A percentile compares a stretch with the other conserved stretches of the same genome.
phyloP scores from a whole-genome alignment of 2,329 filamentous ascomycete genomes.

The Cladosporium phlei region DNA sequence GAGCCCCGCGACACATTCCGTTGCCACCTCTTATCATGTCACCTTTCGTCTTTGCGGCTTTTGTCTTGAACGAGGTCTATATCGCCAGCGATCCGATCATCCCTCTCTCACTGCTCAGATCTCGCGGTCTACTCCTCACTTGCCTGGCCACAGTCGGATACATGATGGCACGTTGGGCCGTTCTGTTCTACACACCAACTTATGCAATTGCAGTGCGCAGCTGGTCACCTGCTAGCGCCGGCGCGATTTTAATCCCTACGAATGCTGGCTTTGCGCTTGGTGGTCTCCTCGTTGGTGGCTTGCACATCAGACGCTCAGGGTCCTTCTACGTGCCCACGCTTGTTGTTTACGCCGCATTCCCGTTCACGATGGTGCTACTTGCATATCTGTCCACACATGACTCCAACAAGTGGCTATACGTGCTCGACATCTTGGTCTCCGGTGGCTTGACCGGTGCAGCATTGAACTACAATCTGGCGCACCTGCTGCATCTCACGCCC shows the following conservation, averaged over 20 bases:
- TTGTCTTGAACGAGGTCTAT: constrained; percentile 59
- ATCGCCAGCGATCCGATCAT: constrained; percentile 67
- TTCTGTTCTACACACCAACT: constrained; percentile 76
- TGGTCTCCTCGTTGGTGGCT: constrained; percentile 65
- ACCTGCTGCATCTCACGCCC: constrained; percentile 67
- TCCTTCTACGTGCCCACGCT: constrained; percentile 59
- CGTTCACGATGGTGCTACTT: constrained; percentile 54
- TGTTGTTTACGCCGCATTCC: constrained; percentile 58
- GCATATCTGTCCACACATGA: constrained; percentile 51
- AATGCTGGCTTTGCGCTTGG: constrained; percentile 74
- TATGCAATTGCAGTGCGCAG: constrained; percentile 72
- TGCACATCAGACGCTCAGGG: constrained; percentile 69
- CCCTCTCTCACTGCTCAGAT: constrained; percentile 64
- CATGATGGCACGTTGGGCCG: constrained; percentile 75
- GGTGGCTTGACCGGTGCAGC: constrained; percentile 68
- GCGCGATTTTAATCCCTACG: constrained; percentile 73
- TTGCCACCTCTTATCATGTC: constrained; percentile 58
- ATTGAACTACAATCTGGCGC: constrained; percentile 76
- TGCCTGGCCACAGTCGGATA: constrained; percentile 70
- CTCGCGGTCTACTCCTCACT: constrained; percentile 65
- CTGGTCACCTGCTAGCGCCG: constrained; percentile 64
- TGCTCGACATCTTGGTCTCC: constrained; percentile 62
- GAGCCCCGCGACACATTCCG: constrained; percentile 57
- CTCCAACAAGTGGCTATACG: constrained; percentile 50
- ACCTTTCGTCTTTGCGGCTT: constrained; percentile 51